Base-by-base conservation (phyloP, 805 yeast genomes). In the Grigorovia transvaalensis region DNA sequence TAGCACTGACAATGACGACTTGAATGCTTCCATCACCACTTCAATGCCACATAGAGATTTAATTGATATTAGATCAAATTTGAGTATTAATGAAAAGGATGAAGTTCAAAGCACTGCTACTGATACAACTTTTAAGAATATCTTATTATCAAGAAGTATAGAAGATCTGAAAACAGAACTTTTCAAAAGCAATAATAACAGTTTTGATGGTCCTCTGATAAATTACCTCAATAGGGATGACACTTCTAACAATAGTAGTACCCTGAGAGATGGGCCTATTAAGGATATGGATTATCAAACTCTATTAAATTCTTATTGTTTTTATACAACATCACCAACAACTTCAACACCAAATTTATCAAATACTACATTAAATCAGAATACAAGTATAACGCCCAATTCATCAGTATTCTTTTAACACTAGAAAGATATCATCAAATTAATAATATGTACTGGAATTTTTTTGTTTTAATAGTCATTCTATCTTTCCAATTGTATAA, bases 261-360 rank as follows among this genome's bases (percentile, higher is more conserved):
- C 17, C 29, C 18, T 51, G 30, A 20, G 12, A 17, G 48, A 46
- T 45, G 20, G 19, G 19, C 7, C 19, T 2, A 42, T 53, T 20
- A 56, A 54, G 42, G 55, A 58, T 49, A 51, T 54, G 51, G 62
- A 62, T 51, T 63, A 64, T 50, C 60, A 64, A 45, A 57, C 61
- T 12, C 56, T 64, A 45, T 46, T 62, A 30, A 57, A 59, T 45
- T 58, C 66, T 4, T 63, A 61, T 47, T 62, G 68, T 51, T 64
- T 63, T 49, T 58, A 59, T 47, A 54, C 53, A 4, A 56, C 61
- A 2, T 46, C 60, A 45, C 43, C 23, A 11, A 45, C 17, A 11
- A 30, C 45, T 12, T 47, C 41, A 17, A 35, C 49, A 17, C 18
- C 44, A 38, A 15, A 13, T 38, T 15, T 38, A 13, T 15, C 42